Evolutionary conservation across 805 yeast species (phyloP).

Genomic region (Candida corydali): DNA sequence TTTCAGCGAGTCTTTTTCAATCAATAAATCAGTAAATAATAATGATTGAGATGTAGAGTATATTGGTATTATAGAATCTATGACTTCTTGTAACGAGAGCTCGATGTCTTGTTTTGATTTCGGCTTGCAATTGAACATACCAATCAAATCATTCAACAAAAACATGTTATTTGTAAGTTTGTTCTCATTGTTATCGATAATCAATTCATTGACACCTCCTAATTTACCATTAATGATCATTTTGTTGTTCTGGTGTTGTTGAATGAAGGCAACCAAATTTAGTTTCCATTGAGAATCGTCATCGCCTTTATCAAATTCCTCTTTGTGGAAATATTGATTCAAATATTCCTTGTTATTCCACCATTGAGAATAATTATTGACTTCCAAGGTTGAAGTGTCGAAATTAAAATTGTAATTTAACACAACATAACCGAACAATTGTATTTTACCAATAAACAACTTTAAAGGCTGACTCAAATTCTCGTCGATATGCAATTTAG

Average conservation of each 20-base stretch:
- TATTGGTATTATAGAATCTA: slow-evolving; percentile 33
- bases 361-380: slow-evolving; percentile 17
- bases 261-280: slow-evolving; percentile 21
- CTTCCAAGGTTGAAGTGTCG: slow-evolving; percentile 12
- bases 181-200: slow-evolving; percentile 15
- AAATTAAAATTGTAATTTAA: slow-evolving; percentile 31
- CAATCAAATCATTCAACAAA: slow-evolving; percentile 33
- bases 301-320: slow-evolving; percentile 15
- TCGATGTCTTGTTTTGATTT: neutral
- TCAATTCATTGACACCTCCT: slow-evolving; percentile 34
- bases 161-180: slow-evolving; percentile 13
- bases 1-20: slow-evolving; percentile 16
- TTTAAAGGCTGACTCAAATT: slow-evolving; percentile 6
- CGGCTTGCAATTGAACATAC: slow-evolving; percentile 23
- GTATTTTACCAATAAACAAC: slow-evolving; percentile 34
- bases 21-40: slow-evolving; percentile 28
- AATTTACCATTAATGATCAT: slow-evolving; percentile 28
- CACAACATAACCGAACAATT: slow-evolving; percentile 36
- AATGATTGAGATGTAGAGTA: slow-evolving; percentile 37
- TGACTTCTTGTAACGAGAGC: slow-evolving; percentile 21
- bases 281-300: slow-evolving; percentile 19
- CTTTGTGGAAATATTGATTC: slow-evolving; percentile 19
- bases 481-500: neutral
- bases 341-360: slow-evolving; percentile 37
- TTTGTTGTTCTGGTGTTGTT: slow-evolving; percentile 13